Conservation (phyloP, 345 rosid species). For the Lumnitzera littorea region DNA sequence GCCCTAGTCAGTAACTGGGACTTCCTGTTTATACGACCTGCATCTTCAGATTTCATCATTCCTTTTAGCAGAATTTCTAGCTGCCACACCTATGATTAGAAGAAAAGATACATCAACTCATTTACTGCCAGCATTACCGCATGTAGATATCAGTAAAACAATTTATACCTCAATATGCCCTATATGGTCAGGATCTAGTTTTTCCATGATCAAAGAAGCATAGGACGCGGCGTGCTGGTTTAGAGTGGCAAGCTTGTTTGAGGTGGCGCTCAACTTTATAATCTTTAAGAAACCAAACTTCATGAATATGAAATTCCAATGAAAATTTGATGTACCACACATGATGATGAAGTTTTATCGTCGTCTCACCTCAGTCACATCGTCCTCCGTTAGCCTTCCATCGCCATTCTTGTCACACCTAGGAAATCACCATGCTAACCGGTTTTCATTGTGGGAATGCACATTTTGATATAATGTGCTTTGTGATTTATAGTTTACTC, state of each 20-base stretch:
- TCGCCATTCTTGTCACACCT: slow-evolving; percentile 99
- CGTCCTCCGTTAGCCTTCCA: slow-evolving; percentile 79
- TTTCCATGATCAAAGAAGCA: slow-evolving; percentile 90
- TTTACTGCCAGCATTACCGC: too few species aligned
- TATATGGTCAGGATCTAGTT: slow-evolving; percentile 86
- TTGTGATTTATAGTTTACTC: background rate
- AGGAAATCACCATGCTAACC: background rate
- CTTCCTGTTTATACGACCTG: slow-evolving; percentile 4
- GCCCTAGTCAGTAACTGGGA: slow-evolving; percentile 43
- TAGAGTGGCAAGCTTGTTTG: slow-evolving; percentile 70
- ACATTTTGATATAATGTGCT: background rate
- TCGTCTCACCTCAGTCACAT: slow-evolving; percentile 70
- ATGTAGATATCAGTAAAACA: background rate
- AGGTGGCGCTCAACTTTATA: slow-evolving; percentile 74
- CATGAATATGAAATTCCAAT: background rate
- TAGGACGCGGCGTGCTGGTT: slow-evolving; percentile 55
- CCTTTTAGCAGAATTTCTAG: slow-evolving; percentile 62
- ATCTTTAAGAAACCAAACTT: slow-evolving; percentile 27
- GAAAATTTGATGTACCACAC: background rate
- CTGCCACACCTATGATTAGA: slow-evolving; percentile 75
- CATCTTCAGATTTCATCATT: slow-evolving; percentile 40
- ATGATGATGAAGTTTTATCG: background rate
- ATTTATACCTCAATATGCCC: slow-evolving; percentile 79
- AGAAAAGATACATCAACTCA: too few species aligned
- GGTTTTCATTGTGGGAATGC: too few species aligned